Percentiles rank a stretch among this genome's conserved stretches.
Conservation (phyloP, 371 early-diverging fungal species). For the Mortierella polycephala region DNA sequence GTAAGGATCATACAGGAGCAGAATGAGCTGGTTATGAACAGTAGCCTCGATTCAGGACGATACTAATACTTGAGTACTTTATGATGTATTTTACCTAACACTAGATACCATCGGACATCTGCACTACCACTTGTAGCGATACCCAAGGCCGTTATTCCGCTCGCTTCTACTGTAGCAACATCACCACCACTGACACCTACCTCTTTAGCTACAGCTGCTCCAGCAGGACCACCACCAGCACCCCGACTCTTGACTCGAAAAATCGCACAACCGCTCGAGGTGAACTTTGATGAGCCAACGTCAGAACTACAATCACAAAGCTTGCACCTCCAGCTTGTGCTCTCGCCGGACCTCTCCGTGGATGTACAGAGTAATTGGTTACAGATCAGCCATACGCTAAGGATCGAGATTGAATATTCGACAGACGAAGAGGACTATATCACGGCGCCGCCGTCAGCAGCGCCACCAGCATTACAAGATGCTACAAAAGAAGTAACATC, state of each 20-base stretch:
- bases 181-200: slow-evolving; percentile 9
- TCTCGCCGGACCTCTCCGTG: slow-evolving; percentile 49
- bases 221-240: slow-evolving; percentile 32
- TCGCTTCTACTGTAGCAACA: slow-evolving; percentile 8
- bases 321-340: slow-evolving; percentile 36
- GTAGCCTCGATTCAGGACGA: too few species aligned
- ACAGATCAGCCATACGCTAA: slow-evolving; percentile 34
- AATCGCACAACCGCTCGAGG: slow-evolving; percentile 49
- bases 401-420: slow-evolving; percentile 49
- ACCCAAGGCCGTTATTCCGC: neutral
- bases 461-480: neutral
- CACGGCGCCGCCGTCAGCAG: slow-evolving; percentile 9
- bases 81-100: too few species aligned
- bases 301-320: slow-evolving; percentile 33
- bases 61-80: too few species aligned
- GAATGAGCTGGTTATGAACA: too few species aligned
- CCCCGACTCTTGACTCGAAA: slow-evolving; percentile 44
- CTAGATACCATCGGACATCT: too few species aligned
- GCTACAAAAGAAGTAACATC: neutral
- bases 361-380: slow-evolving; percentile 50
- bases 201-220: slow-evolving; percentile 3
- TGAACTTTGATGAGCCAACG: slow-evolving; percentile 39
- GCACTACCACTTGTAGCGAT: too few species aligned
- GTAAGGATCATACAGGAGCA: slow-evolving; percentile 13
- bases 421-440: slow-evolving; percentile 47